These are phyloP conservation scores for Aspergillus transmontanensis DNA, from an alignment of 2,329 filamentous ascomycete genomes.

Conservation along the genomic window DNA sequence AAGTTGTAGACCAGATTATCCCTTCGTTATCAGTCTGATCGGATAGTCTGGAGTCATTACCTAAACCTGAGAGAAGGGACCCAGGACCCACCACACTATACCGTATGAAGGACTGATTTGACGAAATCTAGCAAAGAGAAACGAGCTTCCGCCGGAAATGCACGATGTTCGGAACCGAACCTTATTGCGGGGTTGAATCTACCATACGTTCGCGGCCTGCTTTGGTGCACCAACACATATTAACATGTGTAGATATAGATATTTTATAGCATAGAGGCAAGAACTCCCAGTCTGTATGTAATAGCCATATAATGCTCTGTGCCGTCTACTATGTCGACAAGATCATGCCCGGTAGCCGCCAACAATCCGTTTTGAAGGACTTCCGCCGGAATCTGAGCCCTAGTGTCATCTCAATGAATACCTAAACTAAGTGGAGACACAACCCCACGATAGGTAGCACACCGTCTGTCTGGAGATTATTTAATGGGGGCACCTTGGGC, in stretches of 20 bases:
- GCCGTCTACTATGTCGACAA: background rate
- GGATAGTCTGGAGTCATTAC: background rate
- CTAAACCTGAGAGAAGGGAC: background rate
- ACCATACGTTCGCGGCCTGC: too few species aligned
- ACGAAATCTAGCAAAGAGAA: background rate
- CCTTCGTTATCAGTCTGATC: too few species aligned
- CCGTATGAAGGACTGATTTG: background rate
- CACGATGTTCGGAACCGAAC: background rate
- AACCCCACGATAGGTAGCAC: background rate
- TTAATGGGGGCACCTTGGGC: background rate
- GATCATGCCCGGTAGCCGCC: background rate
- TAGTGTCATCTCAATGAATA: background rate
- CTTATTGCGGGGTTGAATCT: too few species aligned
- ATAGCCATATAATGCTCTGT: accelerated
- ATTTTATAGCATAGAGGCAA: too few species aligned
- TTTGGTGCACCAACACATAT: too few species aligned
- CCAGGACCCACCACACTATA: background rate
- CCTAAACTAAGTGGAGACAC: background rate
- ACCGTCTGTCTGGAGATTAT: background rate
- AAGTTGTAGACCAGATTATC: too few species aligned
- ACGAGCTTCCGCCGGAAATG: background rate
- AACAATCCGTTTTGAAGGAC: too few species aligned
- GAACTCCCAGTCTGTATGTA: background rate
- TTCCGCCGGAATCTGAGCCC: background rate
- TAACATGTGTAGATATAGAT: background rate